phyloP scores from a whole-genome alignment of 2,329 filamentous ascomycete species.

The Trichoderma sp. region DNA sequence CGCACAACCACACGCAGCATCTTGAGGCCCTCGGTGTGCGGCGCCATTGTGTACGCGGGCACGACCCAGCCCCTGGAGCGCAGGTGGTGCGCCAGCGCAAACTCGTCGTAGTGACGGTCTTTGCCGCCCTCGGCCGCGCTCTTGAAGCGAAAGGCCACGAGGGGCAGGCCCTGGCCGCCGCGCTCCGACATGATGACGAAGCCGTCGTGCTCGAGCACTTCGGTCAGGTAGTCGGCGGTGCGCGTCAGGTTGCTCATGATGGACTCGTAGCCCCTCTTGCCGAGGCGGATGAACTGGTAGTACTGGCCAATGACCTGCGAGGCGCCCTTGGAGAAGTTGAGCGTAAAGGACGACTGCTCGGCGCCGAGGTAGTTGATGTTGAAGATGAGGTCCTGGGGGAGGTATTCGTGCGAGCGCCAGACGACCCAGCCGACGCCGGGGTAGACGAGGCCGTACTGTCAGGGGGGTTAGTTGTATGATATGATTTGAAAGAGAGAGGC shows the following conservation, averaged over 20 bases:
- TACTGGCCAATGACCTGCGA: slow-evolving; percentile 96
- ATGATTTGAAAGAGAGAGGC: neutral
- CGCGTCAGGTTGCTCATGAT: slow-evolving; percentile 95
- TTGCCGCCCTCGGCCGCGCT: slow-evolving; percentile 51
- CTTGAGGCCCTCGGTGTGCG: slow-evolving; percentile 79
- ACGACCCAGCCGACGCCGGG: slow-evolving; percentile 93
- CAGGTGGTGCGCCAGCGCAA: slow-evolving; percentile 79
- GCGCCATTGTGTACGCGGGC: slow-evolving; percentile 96
- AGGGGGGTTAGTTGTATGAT: neutral
- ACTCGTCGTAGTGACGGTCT: slow-evolving; percentile 69
- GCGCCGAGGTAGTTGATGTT: slow-evolving; percentile 99
- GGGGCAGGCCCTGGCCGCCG: slow-evolving; percentile 75
- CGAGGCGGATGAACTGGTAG: slow-evolving; percentile 93
- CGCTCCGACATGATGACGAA: slow-evolving; percentile 88
- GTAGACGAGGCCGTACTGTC: slow-evolving; percentile 66
- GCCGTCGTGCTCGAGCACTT: slow-evolving; percentile 70
- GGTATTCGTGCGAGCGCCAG: slow-evolving; percentile 79
- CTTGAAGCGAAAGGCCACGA: slow-evolving; percentile 83
- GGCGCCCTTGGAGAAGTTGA: slow-evolving; percentile 96
- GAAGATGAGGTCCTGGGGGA: slow-evolving; percentile 92
- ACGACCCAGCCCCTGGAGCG: slow-evolving; percentile 90
- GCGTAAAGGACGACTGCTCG: slow-evolving; percentile 91
- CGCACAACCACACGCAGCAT: slow-evolving; percentile 90
- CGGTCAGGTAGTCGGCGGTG: slow-evolving; percentile 83
- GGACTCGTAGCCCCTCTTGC: slow-evolving; percentile 85